These are phyloP conservation scores for Hypoxylon rickii DNA, from an alignment of 495 filamentous ascomycete species.

Conservation along the genomic window DNA sequence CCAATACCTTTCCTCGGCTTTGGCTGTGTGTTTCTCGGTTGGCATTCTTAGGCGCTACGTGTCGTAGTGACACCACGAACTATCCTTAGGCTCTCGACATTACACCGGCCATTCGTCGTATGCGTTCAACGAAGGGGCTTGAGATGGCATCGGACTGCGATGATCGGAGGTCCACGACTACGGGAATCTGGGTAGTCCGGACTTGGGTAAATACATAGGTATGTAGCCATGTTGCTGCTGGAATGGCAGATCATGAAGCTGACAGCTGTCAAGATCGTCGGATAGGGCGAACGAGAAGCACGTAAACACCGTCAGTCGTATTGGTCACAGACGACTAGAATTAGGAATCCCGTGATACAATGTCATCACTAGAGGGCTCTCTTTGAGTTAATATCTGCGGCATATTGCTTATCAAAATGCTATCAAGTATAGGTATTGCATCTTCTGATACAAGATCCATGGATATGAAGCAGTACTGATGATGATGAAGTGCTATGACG, in stretches of 20 bases:
- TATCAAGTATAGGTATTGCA: neutral
- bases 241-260: too few relatives aligned
- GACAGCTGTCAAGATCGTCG: neutral
- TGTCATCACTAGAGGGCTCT: too few relatives aligned
- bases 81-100: too few relatives aligned
- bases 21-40: conserved; percentile 1
- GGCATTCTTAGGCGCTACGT: conserved; percentile 1
- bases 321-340: too few relatives aligned
- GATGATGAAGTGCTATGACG: conserved; percentile 7
- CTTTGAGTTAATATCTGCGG: too few relatives aligned
- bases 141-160: neutral
- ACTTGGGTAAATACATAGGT: too few relatives aligned
- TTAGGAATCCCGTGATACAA: too few relatives aligned
- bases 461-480: too few relatives aligned
- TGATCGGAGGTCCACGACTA: too few relatives aligned
- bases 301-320: neutral
- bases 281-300: neutral
- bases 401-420: neutral
- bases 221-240: neutral
- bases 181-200: too few relatives aligned
- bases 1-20: conserved; percentile 3
- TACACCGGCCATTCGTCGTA: neutral
- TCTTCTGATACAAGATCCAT: too few relatives aligned
- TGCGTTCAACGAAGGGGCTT: neutral
- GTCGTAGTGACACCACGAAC: neutral